Conservation (phyloP, 768 basidiomycete species). For the Calocybe gangraenosa region DNA sequence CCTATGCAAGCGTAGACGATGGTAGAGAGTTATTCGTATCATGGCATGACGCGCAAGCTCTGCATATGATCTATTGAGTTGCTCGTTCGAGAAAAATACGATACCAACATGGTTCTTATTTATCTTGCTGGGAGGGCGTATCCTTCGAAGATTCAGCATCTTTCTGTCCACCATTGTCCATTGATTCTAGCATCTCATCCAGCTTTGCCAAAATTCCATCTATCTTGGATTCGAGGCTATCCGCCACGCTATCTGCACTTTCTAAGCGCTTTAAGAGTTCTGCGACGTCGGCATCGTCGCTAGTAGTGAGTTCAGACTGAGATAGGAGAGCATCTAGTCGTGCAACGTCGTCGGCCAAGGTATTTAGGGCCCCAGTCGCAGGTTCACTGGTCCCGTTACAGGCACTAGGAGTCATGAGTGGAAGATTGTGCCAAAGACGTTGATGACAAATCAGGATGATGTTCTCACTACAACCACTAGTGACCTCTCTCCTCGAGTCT, state of each 20-base stretch:
- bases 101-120: constrained; percentile 1
- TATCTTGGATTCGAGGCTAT: constrained; percentile 56
- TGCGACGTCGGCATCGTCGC: constrained; percentile 39
- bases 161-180: constrained; percentile 18
- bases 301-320: constrained; percentile 21
- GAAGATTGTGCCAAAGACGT: too few relatives aligned
- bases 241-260: constrained; percentile 53
- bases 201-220: constrained; percentile 58
- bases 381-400: background rate
- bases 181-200: constrained; percentile 44
- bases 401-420: background rate
- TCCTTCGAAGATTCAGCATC: background rate
- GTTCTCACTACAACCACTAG: constrained; percentile 47
- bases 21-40: too few relatives aligned
- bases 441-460: constrained; percentile 28
- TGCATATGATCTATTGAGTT: background rate
- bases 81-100: background rate
- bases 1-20: too few relatives aligned
- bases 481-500: constrained; percentile 47
- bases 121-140: background rate
- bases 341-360: constrained; percentile 34
- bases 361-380: background rate
- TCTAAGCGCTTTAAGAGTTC: constrained; percentile 56
- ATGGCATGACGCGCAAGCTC: too few relatives aligned
- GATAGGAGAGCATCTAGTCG: constrained; percentile 28